Conservation (phyloP, 2,329 filamentous ascomycete species). For the Cercospora nicotianae region DNA sequence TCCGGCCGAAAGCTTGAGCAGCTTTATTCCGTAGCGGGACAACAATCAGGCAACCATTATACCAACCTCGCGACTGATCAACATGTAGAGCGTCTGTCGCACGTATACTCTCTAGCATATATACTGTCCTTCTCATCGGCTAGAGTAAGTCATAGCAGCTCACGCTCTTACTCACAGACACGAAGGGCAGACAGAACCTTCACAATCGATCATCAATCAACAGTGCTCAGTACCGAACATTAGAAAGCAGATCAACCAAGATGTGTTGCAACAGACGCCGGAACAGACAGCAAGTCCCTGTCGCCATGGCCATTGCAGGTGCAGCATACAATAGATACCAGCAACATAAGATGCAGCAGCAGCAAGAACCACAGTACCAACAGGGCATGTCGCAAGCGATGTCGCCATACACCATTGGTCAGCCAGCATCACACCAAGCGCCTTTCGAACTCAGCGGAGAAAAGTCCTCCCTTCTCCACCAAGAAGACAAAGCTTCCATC, state of each 20-base stretch:
- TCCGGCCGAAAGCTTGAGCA: background rate
- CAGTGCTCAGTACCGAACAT: background rate
- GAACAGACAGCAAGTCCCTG: background rate
- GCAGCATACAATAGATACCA: slow-evolving; percentile 19
- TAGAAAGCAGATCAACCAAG: background rate
- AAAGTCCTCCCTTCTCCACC: background rate
- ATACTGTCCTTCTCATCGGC: background rate
- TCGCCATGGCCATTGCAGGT: background rate
- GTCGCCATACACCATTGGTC: background rate
- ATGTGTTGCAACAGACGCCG: slow-evolving; percentile 2
- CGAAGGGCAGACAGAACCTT: background rate
- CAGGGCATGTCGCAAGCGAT: background rate
- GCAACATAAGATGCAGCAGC: slow-evolving; percentile 13
- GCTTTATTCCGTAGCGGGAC: background rate
- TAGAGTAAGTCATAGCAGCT: background rate
- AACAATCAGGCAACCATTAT: background rate
- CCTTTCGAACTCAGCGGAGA: background rate
- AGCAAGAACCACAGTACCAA: background rate
- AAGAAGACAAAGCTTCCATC: slow-evolving; percentile 11
- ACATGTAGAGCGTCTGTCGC: background rate
- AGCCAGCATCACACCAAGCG: background rate
- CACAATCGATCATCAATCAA: background rate
- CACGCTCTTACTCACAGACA: background rate
- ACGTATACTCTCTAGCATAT: background rate
- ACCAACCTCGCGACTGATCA: background rate